Evolutionary conservation across 2,329 filamentous ascomycete genomes (phyloP), one percentile per base, ranked within the genome.

Genomic region (Microdochium bolleyi): DNA sequence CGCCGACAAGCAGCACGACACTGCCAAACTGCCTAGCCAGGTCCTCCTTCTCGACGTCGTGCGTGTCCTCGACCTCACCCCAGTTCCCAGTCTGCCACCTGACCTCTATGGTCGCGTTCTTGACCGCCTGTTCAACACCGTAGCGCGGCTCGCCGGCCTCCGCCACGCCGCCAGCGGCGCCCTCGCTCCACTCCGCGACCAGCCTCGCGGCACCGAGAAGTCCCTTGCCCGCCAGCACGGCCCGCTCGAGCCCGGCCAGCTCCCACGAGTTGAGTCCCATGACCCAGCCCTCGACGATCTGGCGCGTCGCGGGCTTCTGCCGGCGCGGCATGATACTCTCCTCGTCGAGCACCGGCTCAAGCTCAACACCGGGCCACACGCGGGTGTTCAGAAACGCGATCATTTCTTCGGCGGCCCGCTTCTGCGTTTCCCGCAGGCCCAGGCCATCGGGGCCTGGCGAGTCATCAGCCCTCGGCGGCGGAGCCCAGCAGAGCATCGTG

Each of bases 51-150:
- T 95, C 88, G 1, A 99, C 94, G 74, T 99, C 94, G 71, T 99
- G 94, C 25, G 92, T 96, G 70, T 99, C 92, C 68, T 99, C 94
- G 1, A 99, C 94, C 75, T 96, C 92, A 9, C 94, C 94, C 92
- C 94, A 97, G 70, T 88, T 85, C 25, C 80, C 75, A 1, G 86
- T 95, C 78, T 99, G 94, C 86, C 90, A 96, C 57, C 83, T 78
- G 16, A 96, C 89, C 74, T 99, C 94, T 44, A 95, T 68, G 61
- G 82, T 96, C 5, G 87, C 84, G 14, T 87, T 86, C 62, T 79
- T 76, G 0, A 89, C 85, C 1, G 92, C 92, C 66, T 95, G 84
- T 62, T 95, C 88, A 13, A 95, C 84, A 0, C 89, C 88, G 65
- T 95, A 96, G 21, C 41, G n/a, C 19, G 13, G 41, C 53, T 67